These are phyloP conservation scores for Phytopythium chamaehyphon DNA, from an alignment of 352 stramenopile genomes.

Conservation along the genomic window DNA sequence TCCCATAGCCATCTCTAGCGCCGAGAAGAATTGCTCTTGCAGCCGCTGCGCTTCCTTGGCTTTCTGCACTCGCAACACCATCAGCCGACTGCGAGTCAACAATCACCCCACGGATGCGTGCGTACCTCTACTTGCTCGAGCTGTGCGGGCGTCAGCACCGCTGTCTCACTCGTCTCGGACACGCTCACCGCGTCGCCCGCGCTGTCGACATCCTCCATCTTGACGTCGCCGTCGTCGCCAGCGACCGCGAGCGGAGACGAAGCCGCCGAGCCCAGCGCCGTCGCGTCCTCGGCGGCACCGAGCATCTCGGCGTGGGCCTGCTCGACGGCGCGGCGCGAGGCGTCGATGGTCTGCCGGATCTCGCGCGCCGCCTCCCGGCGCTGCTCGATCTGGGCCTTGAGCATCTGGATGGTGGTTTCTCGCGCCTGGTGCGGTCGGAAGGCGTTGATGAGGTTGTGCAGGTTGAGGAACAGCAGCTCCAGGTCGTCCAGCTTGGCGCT, in stretches of 20 bases:
- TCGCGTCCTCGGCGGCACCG: constrained; percentile 37
- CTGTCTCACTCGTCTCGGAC: constrained; percentile 7
- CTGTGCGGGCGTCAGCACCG: constrained; percentile 17
- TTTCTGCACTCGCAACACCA: constrained; percentile 25
- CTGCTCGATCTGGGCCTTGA: constrained; percentile 73
- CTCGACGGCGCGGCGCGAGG: constrained; percentile 55
- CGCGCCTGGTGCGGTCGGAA: constrained; percentile 84
- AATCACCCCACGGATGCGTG: too few relatives aligned
- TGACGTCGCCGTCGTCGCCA: constrained; percentile 24
- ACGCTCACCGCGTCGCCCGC: constrained; percentile 7
- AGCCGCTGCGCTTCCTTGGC: constrained; percentile 41
- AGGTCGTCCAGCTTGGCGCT: constrained; percentile 84
- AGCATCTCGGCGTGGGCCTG: constrained; percentile 57
- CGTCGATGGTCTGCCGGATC: constrained; percentile 73
- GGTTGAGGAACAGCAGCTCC: constrained; percentile 85
- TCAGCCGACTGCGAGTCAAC: constrained; percentile 3
- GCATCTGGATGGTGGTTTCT: constrained; percentile 82
- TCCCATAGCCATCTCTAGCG: constrained; percentile 44
- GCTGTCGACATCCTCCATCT: constrained; percentile 47
- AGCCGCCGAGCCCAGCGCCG: constrained; percentile 10
- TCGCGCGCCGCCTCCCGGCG: constrained; percentile 65
- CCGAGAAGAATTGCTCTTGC: constrained; percentile 64
- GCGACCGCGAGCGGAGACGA: constrained; percentile 12
- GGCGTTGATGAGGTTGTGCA: constrained; percentile 89
- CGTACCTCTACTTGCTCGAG: constrained; percentile 37